These are phyloP conservation scores for Sarcomyxa edulis DNA, from an alignment of 768 basidiomycete species.

Conservation along the genomic window DNA sequence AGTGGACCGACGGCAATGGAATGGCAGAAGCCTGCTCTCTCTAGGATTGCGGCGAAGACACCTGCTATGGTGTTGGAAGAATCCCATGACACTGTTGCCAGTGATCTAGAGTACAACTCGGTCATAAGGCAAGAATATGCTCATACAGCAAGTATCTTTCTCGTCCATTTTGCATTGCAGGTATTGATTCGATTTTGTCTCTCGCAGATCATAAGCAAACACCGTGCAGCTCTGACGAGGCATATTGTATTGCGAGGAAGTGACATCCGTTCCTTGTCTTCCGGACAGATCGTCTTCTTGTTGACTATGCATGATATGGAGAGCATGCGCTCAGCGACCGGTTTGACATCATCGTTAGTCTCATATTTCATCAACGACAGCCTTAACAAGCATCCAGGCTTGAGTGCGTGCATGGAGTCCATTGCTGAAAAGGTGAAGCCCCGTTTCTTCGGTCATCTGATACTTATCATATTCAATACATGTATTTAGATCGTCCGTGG, in stretches of 20 bases:
- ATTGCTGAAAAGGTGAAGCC: slow-evolving; percentile 73
- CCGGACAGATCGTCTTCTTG: slow-evolving; percentile 83
- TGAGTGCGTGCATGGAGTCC: slow-evolving; percentile 78
- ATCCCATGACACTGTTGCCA: slow-evolving; percentile 75
- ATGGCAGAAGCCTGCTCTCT: slow-evolving; percentile 73
- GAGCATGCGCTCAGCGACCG: slow-evolving; percentile 74
- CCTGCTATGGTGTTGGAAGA: slow-evolving; percentile 81
- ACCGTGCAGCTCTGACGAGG: slow-evolving; percentile 58
- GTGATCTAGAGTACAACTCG: slow-evolving; percentile 90
- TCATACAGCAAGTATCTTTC: slow-evolving; percentile 46
- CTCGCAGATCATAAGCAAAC: slow-evolving; percentile 61
- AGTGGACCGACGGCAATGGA: slow-evolving; percentile 72
- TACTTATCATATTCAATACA: slow-evolving; percentile 6
- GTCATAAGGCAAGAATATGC: slow-evolving; percentile 85
- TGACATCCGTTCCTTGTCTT: slow-evolving; percentile 69
- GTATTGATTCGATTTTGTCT: slow-evolving; percentile 4
- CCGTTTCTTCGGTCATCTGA: not conserved
- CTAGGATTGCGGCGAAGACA: slow-evolving; percentile 80
- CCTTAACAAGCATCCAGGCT: slow-evolving; percentile 62
- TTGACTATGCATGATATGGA: slow-evolving; percentile 87
- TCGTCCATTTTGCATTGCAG: not conserved
- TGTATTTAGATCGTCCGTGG: slow-evolving; percentile 76
- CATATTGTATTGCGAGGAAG: slow-evolving; percentile 60
- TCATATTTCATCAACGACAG: slow-evolving; percentile 87
- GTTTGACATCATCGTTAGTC: slow-evolving; percentile 76